A percentile compares a stretch with the other conserved stretches of the same genome.
phyloP scores from a whole-genome alignment of 2,329 filamentous ascomycete species.

The Xylariaceae sp. region DNA sequence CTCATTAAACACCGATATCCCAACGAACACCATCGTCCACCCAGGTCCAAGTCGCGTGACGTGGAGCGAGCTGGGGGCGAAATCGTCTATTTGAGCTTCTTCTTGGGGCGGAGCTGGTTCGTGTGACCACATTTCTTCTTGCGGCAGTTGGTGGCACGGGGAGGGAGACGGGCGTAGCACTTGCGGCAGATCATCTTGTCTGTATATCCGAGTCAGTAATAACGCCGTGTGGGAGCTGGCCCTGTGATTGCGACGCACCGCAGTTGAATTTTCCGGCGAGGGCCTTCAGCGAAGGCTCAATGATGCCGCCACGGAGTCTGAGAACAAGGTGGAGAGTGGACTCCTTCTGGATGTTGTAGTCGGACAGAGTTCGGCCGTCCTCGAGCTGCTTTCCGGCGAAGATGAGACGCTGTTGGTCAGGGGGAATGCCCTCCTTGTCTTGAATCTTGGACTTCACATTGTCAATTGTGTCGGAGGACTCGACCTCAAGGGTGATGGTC shows the following conservation, averaged over 20 bases:
- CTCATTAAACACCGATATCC: not conserved
- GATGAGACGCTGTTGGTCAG: constrained; percentile 97
- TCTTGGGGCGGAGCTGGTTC: constrained; percentile 99
- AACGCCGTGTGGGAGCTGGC: not conserved
- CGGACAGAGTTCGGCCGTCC: constrained; percentile 92
- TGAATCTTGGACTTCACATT: constrained; percentile 99
- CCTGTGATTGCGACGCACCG: constrained; percentile 41
- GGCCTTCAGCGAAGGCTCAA: constrained; percentile 97
- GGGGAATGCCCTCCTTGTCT: constrained; percentile 98
- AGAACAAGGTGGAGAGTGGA: constrained; percentile 98
- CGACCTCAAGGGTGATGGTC: constrained; percentile 99
- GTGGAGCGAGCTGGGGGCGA: constrained; percentile 6
- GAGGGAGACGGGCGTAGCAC: constrained; percentile 84
- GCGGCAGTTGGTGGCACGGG: constrained; percentile 99
- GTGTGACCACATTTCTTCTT: constrained; percentile 99
- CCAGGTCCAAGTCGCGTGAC: not conserved
- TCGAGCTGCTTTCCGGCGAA: constrained; percentile 99
- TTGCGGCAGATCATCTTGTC: constrained; percentile 99
- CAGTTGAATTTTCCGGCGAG: constrained; percentile 99
- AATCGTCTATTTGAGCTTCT: constrained; percentile 63
- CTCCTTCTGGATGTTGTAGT: constrained; percentile 99
- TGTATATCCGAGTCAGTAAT: constrained; percentile 7
- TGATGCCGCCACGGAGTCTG: constrained; percentile 98
- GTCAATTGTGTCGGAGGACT: constrained; percentile 98
- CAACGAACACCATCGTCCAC: not conserved